These are phyloP conservation scores for Heterobasidion occidentale DNA, from an alignment of 1,284 basidiomycete species.

Conservation along the genomic window DNA sequence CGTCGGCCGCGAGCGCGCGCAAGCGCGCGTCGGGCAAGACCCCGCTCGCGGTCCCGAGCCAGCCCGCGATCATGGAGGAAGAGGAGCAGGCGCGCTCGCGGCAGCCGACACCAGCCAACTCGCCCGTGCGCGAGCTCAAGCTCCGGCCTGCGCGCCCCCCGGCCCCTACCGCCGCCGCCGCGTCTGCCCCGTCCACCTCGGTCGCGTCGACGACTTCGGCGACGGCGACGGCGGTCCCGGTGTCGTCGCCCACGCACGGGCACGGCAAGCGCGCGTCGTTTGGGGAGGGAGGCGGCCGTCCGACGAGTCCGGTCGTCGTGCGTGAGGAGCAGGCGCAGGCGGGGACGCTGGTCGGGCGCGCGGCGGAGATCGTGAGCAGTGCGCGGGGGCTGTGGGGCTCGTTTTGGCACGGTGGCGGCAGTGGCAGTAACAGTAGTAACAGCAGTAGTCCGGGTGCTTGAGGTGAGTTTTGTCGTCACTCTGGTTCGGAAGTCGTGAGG, in stretches of 20 bases:
- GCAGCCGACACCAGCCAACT: neutral
- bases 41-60: neutral
- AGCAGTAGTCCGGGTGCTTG: neutral
- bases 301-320: neutral
- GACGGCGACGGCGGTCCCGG: neutral
- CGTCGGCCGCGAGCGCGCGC: neutral
- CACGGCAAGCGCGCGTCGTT: neutral
- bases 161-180: neutral
- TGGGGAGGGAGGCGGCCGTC: neutral
- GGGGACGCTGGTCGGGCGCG: neutral
- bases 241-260: neutral
- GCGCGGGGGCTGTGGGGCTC: constrained; percentile 1
- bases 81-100: constrained; percentile 4
- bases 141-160: neutral
- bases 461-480: neutral
- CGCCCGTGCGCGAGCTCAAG: neutral
- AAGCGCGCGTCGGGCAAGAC: neutral
- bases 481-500: neutral
- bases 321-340: neutral
- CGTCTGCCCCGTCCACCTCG: neutral
- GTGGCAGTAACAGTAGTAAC: neutral
- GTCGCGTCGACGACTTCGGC: neutral
- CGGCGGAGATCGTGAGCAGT: neutral
- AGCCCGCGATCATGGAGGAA: constrained; percentile 1
- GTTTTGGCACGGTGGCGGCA: neutral